Evolutionary conservation across 495 filamentous ascomycete genomes (phyloP), one percentile per base, ranked within the genome.

Genomic region (Entonaema liquescens): DNA sequence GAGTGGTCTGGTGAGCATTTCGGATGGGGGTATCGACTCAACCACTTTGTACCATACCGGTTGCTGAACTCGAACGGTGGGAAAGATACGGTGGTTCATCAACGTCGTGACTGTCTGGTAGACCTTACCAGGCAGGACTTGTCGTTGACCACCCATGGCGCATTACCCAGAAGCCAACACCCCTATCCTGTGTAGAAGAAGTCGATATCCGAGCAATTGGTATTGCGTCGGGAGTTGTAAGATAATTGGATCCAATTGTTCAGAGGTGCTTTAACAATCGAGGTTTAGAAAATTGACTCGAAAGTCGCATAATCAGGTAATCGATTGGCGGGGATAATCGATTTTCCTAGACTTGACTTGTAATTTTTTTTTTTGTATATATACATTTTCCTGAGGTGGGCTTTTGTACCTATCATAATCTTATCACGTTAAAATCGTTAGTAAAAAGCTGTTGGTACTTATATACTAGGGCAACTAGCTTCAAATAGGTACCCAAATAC

Each of bases 11-110:
- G 87, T 86, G 55, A 96, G 84, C 28, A 88, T 86, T 80, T 96
- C 91, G 40, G 93, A 80, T 1, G 95, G 95, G 15, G 95, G 94
- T 61, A 95, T 89, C 54, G 87, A 81, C 59, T 85, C 82, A 49
- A 98, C 78, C 9, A 90, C 90, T 36, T 88, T 79, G 76, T 91
- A 89, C 96, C 95, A 98, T 70, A 87, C 80, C 6, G 95, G 94
- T 47, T 88, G 78, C 44, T 77, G 75, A 28, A 76, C 73, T 42
- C 44, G 65, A 28, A 72, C 70, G 6, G 62, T 71, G 54, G 74
- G 70, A 23, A 65, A 44, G 29, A 74, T 67, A 29, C 76, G 74
- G 23, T 76, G 67, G 59, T 74, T 74, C 42, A 78, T 5, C 21
- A 72, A 38, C 13, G 44, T 59, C 40, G 65, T 78, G 25, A 67